Evolutionary conservation across 108 stramenopile species (phyloP).

Genomic region (Skeletonema costatum): DNA sequence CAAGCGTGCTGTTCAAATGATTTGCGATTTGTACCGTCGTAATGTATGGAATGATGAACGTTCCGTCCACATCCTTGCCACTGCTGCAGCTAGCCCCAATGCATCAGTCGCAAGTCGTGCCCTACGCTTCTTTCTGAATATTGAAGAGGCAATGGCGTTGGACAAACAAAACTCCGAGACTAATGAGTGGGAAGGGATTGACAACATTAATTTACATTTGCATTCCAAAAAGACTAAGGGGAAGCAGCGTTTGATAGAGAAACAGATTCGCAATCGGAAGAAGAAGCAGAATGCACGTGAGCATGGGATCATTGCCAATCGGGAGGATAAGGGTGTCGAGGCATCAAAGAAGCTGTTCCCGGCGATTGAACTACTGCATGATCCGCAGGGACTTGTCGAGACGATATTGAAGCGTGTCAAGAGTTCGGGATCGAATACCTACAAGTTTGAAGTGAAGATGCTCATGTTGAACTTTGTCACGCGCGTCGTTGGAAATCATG

Average conservation of each 20-base stretch:
- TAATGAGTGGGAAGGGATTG: conserved; percentile 68
- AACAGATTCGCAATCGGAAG: conserved; percentile 67
- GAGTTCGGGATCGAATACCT: conserved; percentile 48
- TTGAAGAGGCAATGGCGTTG: conserved; percentile 93
- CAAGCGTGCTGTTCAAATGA: conserved; percentile 90
- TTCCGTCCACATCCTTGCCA: conserved; percentile 93
- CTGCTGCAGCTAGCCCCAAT: conserved; percentile 66
- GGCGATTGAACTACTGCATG: conserved; percentile 94
- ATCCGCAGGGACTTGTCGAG: conserved; percentile 95
- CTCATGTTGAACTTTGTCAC: conserved; percentile 96
- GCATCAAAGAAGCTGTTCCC: conserved; percentile 80
- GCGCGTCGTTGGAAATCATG: conserved; percentile 92
- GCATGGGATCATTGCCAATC: conserved; percentile 48
- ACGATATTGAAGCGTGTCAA: conserved; percentile 81
- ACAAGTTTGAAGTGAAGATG: conserved; percentile 91
- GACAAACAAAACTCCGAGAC: conserved; percentile 78
- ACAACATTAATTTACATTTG: conserved; percentile 72
- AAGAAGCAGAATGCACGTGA: conserved; percentile 71
- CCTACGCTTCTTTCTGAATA: conserved; percentile 95
- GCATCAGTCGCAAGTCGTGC: conserved; percentile 72
- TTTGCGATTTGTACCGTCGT: conserved; percentile 92
- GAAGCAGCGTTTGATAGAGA: conserved; percentile 45
- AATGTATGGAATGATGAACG: conserved; percentile 96
- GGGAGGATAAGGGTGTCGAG: conserved; percentile 72
- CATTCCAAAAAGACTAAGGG: conserved; percentile 83